A percentile compares a stretch with the other conserved stretches of the same genome.
Evolutionary conservation across 2,329 filamentous ascomycete genomes (phyloP).

Genomic region (Diaporthe citrichinensis): DNA sequence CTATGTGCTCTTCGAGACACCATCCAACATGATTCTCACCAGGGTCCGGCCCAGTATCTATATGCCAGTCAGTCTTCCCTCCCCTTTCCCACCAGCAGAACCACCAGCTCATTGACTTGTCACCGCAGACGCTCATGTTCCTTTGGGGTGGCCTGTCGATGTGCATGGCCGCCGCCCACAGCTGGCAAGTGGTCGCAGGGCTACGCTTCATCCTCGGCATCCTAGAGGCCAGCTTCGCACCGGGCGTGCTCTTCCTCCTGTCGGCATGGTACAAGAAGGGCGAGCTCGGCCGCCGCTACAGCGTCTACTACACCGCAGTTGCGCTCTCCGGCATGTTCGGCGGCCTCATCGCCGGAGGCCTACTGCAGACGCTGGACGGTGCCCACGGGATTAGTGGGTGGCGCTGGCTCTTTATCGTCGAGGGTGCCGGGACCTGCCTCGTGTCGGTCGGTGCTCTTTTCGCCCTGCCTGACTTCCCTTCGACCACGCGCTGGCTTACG

Average conservation of each 20-base stretch:
- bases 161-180: conserved; percentile 56
- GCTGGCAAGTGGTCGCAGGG: conserved; percentile 44
- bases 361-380: conserved; percentile 49
- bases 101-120: neutral
- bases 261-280: conserved; percentile 73
- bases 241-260: conserved; percentile 70
- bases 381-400: conserved; percentile 25
- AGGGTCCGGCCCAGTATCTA: conserved; percentile 56
- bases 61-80: conserved; percentile 47
- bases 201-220: conserved; percentile 65
- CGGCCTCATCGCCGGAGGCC: conserved; percentile 67
- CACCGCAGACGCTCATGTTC: conserved; percentile 50
- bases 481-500: conserved; percentile 37
- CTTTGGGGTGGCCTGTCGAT: conserved; percentile 57
- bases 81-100: rapidly evolving
- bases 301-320: conserved; percentile 42
- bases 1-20: conserved; percentile 60
- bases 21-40: conserved; percentile 61
- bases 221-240: conserved; percentile 70
- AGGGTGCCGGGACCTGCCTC: conserved; percentile 26
- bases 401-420: conserved; percentile 37
- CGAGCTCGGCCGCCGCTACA: conserved; percentile 34
- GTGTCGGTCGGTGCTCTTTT: conserved; percentile 21
- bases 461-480: conserved; percentile 36
- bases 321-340: conserved; percentile 56